These are phyloP conservation scores for Abrus precatorius DNA, from an alignment of 306 rosid species.

Conservation along the genomic window DNA sequence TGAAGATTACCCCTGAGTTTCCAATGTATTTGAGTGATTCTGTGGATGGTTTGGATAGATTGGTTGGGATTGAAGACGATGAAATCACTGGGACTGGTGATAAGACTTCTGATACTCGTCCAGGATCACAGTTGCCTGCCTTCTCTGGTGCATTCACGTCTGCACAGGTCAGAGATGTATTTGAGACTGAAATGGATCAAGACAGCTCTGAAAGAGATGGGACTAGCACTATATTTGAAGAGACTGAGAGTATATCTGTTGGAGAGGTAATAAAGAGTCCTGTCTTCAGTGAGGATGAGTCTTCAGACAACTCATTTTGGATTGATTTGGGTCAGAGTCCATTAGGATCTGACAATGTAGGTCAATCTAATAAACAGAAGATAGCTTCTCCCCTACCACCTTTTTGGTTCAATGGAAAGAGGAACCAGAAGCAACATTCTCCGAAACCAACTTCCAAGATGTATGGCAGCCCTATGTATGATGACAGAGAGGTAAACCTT, in stretches of 20 bases:
- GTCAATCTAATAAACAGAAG: slow-evolving; percentile 69
- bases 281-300: slow-evolving; percentile 94
- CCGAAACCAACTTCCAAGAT: slow-evolving; percentile 75
- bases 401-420: slow-evolving; percentile 76
- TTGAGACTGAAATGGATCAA: slow-evolving; percentile 93
- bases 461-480: slow-evolving; percentile 82
- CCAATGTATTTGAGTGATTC: slow-evolving; percentile 94
- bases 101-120: slow-evolving; percentile 69
- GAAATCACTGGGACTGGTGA: slow-evolving; percentile 60
- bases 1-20: slow-evolving; percentile 91
- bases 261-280: slow-evolving; percentile 99
- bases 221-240: slow-evolving; percentile 96
- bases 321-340: slow-evolving; percentile 99
- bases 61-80: slow-evolving; percentile 72
- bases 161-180: slow-evolving; percentile 92
- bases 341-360: slow-evolving; percentile 71
- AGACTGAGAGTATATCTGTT: slow-evolving; percentile 83
- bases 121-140: slow-evolving; percentile 81
- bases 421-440: slow-evolving; percentile 66
- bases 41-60: slow-evolving; percentile 77
- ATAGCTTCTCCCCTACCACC: slow-evolving; percentile 85
- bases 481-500: slow-evolving; percentile 64
- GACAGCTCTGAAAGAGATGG: slow-evolving; percentile 93
- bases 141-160: slow-evolving; percentile 94
- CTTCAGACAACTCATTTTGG: slow-evolving; percentile 91